Evolutionary conservation across 1,284 basidiomycete genomes (phyloP).

Genomic region (Microbotryum saponariae): DNA sequence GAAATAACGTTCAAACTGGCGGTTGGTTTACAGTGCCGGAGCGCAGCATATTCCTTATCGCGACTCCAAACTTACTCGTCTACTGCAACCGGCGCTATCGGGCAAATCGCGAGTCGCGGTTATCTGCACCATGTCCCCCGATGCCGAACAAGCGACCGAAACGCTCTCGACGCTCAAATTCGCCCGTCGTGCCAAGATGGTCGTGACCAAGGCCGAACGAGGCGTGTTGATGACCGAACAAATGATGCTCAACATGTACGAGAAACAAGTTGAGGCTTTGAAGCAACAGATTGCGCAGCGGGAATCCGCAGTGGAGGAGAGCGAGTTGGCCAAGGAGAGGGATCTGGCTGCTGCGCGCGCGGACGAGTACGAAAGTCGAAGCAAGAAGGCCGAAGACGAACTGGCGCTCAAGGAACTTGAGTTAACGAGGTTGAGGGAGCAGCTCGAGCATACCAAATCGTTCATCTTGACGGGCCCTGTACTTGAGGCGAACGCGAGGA

Average conservation of each 20-base stretch:
- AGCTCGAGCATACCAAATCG: slow-evolving; percentile 24
- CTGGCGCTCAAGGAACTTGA: slow-evolving; percentile 21
- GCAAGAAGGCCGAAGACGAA: slow-evolving; percentile 5
- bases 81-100: slow-evolving; percentile 50
- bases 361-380: background rate
- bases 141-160: slow-evolving; percentile 48
- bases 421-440: slow-evolving; percentile 11
- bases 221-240: slow-evolving; percentile 43
- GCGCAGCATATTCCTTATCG: slow-evolving; percentile 50
- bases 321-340: background rate
- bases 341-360: background rate
- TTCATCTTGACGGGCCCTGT: slow-evolving; percentile 27
- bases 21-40: background rate
- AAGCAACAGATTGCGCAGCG: slow-evolving; percentile 35
- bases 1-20: slow-evolving; percentile 1
- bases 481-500: slow-evolving; percentile 22
- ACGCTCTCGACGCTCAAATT: slow-evolving; percentile 53
- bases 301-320: background rate
- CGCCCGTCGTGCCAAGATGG: slow-evolving; percentile 50
- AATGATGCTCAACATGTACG: slow-evolving; percentile 44
- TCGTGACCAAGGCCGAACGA: slow-evolving; percentile 50
- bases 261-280: slow-evolving; percentile 44
- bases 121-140: slow-evolving; percentile 49
- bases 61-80: slow-evolving; percentile 48
- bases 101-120: slow-evolving; percentile 53